Conservation (phyloP, 2,329 filamentous ascomycete species). For the Cadophora sp. region DNA sequence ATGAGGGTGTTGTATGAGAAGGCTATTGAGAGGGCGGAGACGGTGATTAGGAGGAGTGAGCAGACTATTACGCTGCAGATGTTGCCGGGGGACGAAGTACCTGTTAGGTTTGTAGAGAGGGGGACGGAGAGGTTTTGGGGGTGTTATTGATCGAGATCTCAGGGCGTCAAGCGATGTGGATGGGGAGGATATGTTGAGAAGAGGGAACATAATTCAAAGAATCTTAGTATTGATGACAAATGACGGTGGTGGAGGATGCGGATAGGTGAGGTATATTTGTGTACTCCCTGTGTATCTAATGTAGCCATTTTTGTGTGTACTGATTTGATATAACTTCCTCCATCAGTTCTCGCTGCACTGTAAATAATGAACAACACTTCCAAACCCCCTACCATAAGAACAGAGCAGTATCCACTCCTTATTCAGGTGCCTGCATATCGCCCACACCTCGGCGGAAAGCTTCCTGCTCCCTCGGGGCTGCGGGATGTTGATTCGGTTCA, state of each 20-base stretch:
- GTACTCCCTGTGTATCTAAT: too few species aligned
- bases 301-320: too few species aligned
- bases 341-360: too few species aligned
- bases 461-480: too few species aligned
- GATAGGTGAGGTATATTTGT: not conserved
- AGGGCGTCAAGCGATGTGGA: not conserved
- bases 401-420: not conserved
- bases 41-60: slow-evolving; percentile 32
- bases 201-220: too few species aligned
- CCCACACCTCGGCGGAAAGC: not conserved
- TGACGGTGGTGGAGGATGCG: not conserved
- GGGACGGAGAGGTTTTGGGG: slow-evolving; percentile 40
- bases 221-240: not conserved
- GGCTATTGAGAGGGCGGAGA: slow-evolving; percentile 32
- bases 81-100: slow-evolving; percentile 33
- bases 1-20: slow-evolving; percentile 37
- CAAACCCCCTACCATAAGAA: too few species aligned
- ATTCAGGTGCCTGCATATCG: not conserved
- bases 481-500: not conserved
- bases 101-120: slow-evolving; percentile 39
- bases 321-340: too few species aligned
- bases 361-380: too few species aligned
- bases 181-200: not conserved
- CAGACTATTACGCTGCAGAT: slow-evolving; percentile 39
- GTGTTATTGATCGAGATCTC: slow-evolving; percentile 7